A percentile compares a stretch with the other conserved stretches of the same genome.
Evolutionary conservation across 2,329 filamentous ascomycete species (phyloP).

Genomic region (Thermoascus crustaceus): DNA sequence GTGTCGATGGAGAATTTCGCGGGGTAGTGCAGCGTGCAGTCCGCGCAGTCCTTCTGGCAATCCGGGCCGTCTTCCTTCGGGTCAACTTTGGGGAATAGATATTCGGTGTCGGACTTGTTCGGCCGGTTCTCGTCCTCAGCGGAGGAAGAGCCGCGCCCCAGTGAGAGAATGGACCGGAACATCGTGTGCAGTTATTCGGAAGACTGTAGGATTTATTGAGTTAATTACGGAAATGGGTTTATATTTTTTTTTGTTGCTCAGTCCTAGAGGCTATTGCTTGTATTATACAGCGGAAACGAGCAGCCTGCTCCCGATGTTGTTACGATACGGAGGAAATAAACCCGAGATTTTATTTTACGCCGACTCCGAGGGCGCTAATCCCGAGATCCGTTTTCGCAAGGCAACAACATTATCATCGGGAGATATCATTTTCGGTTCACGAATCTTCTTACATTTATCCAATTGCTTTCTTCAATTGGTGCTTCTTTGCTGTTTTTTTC

Average conservation of each 20-base stretch:
- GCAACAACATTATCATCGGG: no score
- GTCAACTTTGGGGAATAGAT: constrained; percentile 30
- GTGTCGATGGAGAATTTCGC: constrained; percentile 28
- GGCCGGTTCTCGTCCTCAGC: constrained; percentile 10
- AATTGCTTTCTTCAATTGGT: no score
- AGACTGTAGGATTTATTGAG: constrained; percentile 1
- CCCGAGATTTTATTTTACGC: background rate
- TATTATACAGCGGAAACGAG: no score
- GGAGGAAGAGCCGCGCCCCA: constrained; percentile 22
- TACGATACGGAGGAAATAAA: background rate
- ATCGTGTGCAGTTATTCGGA: constrained; percentile 6
- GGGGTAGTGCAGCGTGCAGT: constrained; percentile 29
- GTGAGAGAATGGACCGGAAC: constrained; percentile 13
- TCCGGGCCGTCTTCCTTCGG: constrained; percentile 25
- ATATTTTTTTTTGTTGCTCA: constrained; percentile 2
- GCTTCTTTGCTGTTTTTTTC: no score
- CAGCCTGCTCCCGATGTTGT: no score
- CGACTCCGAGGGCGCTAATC: background rate
- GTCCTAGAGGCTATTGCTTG: no score
- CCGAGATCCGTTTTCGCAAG: no score
- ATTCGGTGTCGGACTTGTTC: constrained; percentile 14
- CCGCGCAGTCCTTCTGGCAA: constrained; percentile 28
- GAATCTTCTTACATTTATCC: no score
- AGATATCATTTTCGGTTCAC: no score
- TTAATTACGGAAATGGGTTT: no score